These are phyloP conservation scores for Pythium rhizo-oryzae DNA, from an alignment of 352 stramenopile genomes.

Conservation along the genomic window DNA sequence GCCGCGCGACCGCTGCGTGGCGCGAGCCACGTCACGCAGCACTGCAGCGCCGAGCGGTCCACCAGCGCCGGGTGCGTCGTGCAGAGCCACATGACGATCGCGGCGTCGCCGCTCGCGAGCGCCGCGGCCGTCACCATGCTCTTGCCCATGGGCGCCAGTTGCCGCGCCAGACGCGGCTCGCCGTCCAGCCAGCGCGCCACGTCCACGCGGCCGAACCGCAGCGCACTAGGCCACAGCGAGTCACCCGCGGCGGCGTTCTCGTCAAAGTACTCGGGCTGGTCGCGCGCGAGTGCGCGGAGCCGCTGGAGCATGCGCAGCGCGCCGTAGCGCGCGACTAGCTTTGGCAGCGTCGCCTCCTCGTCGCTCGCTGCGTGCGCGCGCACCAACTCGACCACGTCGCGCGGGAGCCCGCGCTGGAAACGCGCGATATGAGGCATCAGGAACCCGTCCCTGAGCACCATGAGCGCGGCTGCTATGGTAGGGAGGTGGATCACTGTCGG, in stretches of 20 bases:
- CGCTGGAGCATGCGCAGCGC: slow-evolving; percentile 5
- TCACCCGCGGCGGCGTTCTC: background rate
- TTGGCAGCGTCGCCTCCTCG: background rate
- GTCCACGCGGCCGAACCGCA: background rate
- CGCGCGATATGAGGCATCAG: background rate
- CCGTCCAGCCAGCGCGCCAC: background rate
- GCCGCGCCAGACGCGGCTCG: background rate
- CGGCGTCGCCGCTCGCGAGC: background rate
- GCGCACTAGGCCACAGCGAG: background rate
- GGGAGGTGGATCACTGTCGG: too few relatives aligned
- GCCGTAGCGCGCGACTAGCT: background rate
- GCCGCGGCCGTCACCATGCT: background rate
- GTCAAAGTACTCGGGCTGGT: background rate
- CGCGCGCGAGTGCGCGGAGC: background rate
- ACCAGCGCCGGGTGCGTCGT: background rate
- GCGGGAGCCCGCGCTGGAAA: slow-evolving; percentile 4
- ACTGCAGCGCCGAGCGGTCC: background rate
- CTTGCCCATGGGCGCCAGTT: background rate
- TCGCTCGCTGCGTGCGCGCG: too few relatives aligned
- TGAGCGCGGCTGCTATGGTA: background rate
- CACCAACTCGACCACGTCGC: slow-evolving; percentile 5
- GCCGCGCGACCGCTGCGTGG: too few relatives aligned
- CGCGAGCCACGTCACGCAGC: background rate
- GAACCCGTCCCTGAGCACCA: background rate
- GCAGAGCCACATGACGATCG: background rate